Conservation (phyloP, 441 rosid species). For the Arabidopsis hybrid region DNA sequence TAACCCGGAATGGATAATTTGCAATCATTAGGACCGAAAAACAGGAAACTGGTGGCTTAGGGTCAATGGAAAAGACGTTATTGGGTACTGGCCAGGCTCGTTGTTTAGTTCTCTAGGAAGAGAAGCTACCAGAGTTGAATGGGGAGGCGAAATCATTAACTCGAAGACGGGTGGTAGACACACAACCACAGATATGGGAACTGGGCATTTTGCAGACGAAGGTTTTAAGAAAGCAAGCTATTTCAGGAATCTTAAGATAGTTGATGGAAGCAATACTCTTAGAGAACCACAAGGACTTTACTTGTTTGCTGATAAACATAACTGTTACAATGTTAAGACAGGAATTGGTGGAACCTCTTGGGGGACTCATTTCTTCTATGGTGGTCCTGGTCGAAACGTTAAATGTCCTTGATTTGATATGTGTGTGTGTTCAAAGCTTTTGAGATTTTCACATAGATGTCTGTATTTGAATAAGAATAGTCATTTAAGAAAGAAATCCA, state of each 20-base stretch:
- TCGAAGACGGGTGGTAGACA: slow-evolving; percentile 44
- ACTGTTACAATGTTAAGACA: slow-evolving; percentile 59
- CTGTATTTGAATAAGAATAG: slow-evolving; percentile 15
- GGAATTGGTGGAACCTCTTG: slow-evolving; percentile 48
- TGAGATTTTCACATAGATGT: slow-evolving; percentile 3
- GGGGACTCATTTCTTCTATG: slow-evolving; percentile 66
- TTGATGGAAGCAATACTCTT: slow-evolving; percentile 60
- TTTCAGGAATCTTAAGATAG: slow-evolving; percentile 59
- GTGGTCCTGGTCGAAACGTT: slow-evolving; percentile 71
- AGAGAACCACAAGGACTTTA: slow-evolving; percentile 54
- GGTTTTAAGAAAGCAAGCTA: slow-evolving; percentile 57
- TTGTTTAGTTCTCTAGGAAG: slow-evolving; percentile 52
- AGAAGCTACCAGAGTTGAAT: slow-evolving; percentile 53
- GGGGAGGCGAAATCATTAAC: slow-evolving; percentile 68
- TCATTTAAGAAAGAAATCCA: background rate
- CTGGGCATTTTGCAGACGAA: slow-evolving; percentile 54
- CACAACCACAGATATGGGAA: slow-evolving; percentile 64
- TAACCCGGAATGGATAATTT: background rate
- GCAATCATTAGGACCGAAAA: slow-evolving; percentile 46
- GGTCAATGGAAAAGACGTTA: slow-evolving; percentile 38
- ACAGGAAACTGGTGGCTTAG: slow-evolving; percentile 64
- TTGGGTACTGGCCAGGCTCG: slow-evolving; percentile 63
- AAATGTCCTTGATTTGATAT: slow-evolving; percentile 54
- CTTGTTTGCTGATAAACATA: slow-evolving; percentile 50
- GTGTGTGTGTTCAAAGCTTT: slow-evolving; percentile 19